These are phyloP conservation scores for Penicillium robsamsonii DNA, from an alignment of 495 filamentous ascomycete species.

Conservation along the genomic window DNA sequence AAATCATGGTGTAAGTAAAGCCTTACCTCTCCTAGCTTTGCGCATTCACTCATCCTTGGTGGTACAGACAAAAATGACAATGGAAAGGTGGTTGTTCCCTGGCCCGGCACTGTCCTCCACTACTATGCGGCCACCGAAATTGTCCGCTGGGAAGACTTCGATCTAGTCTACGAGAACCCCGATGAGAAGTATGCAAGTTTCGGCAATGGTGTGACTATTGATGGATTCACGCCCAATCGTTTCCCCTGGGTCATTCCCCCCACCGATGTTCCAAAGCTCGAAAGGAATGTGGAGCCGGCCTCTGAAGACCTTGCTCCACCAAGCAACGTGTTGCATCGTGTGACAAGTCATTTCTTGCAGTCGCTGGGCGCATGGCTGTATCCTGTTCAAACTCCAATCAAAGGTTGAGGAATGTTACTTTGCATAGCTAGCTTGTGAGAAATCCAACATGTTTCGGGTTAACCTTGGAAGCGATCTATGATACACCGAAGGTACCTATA, in stretches of 20 bases:
- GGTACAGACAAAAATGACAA: constrained; percentile 12
- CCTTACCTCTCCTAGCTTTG: too few relatives aligned
- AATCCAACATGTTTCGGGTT: not conserved
- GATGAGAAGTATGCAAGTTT: constrained; percentile 11
- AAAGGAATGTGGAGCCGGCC: not conserved
- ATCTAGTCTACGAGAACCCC: constrained; percentile 8
- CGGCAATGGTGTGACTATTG: constrained; percentile 14
- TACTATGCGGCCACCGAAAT: constrained; percentile 18
- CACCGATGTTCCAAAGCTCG: too few relatives aligned
- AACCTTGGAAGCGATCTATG: not conserved
- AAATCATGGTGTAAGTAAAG: constrained; percentile 15
- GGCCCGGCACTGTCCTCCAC: constrained; percentile 15
- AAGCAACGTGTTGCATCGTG: not conserved
- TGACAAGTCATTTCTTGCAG: not conserved
- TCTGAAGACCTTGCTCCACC: not conserved
- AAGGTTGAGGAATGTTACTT: not conserved
- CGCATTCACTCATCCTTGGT: not conserved
- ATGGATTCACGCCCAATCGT: constrained; percentile 10
- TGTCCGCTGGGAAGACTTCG: constrained; percentile 18
- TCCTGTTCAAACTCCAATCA: not conserved
- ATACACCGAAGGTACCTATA: not conserved
- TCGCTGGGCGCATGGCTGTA: not conserved
- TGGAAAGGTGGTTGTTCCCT: constrained; percentile 15
- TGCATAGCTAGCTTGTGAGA: not conserved
- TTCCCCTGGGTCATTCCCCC: constrained; percentile 6